Base-by-base conservation (phyloP, 768 basidiomycete genomes). In the Lactifluus subvellereus region DNA sequence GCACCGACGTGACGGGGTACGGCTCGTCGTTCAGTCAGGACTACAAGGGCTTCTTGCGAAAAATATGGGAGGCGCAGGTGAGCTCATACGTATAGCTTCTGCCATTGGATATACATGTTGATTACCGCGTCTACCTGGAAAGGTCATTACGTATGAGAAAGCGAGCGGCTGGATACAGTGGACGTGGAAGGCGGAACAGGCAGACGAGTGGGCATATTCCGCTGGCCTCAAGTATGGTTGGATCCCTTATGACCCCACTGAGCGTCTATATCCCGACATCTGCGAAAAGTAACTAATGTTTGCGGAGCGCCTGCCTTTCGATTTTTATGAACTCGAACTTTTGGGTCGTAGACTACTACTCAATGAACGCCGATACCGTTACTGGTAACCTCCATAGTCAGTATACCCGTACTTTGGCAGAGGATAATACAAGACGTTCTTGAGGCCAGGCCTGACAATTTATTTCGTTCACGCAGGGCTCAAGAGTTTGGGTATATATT, bases 161-260 rank as follows among this genome's bases (percentile, higher is more conserved):
- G 85, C 77, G n/a, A 76, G 78, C 54, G 89, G 89, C 3, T 91
- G 89, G 89, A 72, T 90, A 27, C 83, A 86, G 72, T 91, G 89
- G 90, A 84, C 88, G 1, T 92, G 90, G 90, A 92, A 92, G 76
- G 73, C 89, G 0, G 91, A 93, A 73, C 75, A 76, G 64, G 87
- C 90, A 2, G 89, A 91, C 65, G 94, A 96, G 61, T 97, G 94
- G 94, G 81, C 88, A 0, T 96, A 96, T 77, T 82, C 89, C 66
- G 85, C 88, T 50, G 92, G 92, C 45, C 77, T 95, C 38, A 72
- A 77, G 13, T 80, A 85, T 64, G 93, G 93, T 22, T 94, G 90
- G 91, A 94, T 96, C 71, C 93, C 94, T 9, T 72, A 78, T 65
- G 72, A 80, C 71, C 82, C 84, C 1, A 78, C 79, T 9, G 43